phyloP scores from a whole-genome alignment of 2,329 filamentous ascomycete species.

The Nigrospora sphaerica region DNA sequence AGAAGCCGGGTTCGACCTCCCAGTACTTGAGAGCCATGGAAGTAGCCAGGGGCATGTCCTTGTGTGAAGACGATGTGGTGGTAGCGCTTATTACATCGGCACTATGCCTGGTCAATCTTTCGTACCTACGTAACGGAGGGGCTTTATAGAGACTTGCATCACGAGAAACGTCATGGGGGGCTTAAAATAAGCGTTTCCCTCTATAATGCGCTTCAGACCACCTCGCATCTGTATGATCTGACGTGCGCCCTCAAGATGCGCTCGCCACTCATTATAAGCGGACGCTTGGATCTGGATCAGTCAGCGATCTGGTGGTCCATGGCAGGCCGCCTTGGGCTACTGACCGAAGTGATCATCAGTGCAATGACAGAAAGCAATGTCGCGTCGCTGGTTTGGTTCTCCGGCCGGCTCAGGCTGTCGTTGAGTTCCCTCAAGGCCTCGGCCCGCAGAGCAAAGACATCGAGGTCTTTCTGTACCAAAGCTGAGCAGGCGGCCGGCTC shows the following conservation, averaged over 20 bases:
- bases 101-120: not conserved
- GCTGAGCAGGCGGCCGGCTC: slow-evolving; percentile 2
- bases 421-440: slow-evolving; percentile 5
- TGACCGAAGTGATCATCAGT: slow-evolving; percentile 5
- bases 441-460: slow-evolving; percentile 4
- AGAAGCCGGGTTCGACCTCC: slow-evolving; percentile 4
- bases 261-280: slow-evolving; percentile 6
- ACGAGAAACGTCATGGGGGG: slow-evolving; percentile 6
- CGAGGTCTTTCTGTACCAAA: slow-evolving; percentile 2
- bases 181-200: slow-evolving; percentile 6
- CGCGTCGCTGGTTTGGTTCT: slow-evolving; percentile 6
- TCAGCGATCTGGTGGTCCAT: not conserved
- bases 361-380: slow-evolving; percentile 6
- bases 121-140: no score
- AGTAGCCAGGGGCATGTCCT: slow-evolving; percentile 4
- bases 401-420: slow-evolving; percentile 3
- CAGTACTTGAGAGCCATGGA: slow-evolving; percentile 7
- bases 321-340: not conserved
- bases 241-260: slow-evolving; percentile 8
- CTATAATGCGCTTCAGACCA: slow-evolving; percentile 5
- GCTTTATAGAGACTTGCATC: not conserved
- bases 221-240: slow-evolving; percentile 6
- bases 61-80: slow-evolving; percentile 3
- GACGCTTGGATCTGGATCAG: slow-evolving; percentile 6
- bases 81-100: slow-evolving; percentile 6